Evolutionary conservation across 257 asterid genomes (phyloP).

Genomic region (Capsicum chinense): DNA sequence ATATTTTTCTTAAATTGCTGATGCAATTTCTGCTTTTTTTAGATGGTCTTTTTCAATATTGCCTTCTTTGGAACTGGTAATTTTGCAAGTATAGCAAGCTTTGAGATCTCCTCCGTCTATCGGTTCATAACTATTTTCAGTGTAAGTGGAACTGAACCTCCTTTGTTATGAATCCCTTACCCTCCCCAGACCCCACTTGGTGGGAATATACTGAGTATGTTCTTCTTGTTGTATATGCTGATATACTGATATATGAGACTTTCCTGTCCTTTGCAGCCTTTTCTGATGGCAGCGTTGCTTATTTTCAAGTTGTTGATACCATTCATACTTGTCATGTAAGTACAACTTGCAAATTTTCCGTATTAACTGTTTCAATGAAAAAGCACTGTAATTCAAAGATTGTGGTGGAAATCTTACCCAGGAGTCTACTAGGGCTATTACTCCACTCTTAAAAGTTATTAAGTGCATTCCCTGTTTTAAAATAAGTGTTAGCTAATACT

Average conservation of each 20-base stretch:
- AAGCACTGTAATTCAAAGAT: neutral
- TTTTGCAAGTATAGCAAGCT: constrained; percentile 96
- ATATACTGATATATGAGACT: neutral
- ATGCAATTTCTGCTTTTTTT: constrained; percentile 29
- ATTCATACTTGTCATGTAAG: constrained; percentile 88
- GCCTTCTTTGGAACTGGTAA: constrained; percentile 99
- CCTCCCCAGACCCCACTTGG: too few species aligned
- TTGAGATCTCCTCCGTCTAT: constrained; percentile 95
- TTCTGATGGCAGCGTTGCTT: constrained; percentile 94
- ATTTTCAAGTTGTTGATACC: constrained; percentile 86
- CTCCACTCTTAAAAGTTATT: neutral
- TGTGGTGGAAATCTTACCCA: neutral
- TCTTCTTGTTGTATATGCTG: constrained; percentile 7
- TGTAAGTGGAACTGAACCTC: constrained; percentile 55
- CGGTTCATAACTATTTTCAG: constrained; percentile 95
- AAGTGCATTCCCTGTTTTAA: neutral
- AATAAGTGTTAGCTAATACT: neutral
- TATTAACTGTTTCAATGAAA: neutral
- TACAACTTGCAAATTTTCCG: constrained; percentile 29
- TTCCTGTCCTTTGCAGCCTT: constrained; percentile 73
- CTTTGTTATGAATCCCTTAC: neutral
- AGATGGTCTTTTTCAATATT: constrained; percentile 96
- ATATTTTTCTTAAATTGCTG: constrained; percentile 11
- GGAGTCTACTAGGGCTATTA: constrained; percentile 17
- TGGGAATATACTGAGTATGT: too few species aligned